Evolutionary conservation across 2,329 filamentous ascomycete species (phyloP).

Genomic region (Eutypa lata): DNA sequence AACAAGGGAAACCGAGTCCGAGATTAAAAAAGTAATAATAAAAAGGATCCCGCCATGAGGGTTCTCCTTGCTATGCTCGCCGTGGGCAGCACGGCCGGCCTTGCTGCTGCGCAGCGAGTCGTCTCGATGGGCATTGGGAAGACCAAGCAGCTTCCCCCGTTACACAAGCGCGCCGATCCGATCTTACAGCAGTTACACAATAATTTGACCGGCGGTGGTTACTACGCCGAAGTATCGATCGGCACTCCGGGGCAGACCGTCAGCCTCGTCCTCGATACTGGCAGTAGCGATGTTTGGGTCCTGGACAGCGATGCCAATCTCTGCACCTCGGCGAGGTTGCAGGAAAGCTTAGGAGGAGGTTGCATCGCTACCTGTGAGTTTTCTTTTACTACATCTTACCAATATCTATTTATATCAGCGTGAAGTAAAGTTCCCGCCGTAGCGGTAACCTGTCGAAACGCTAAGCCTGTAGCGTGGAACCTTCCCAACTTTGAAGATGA

Average conservation of each 20-base stretch:
- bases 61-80: neutral
- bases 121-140: conserved; percentile 23
- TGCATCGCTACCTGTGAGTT: conserved; percentile 41
- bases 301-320: conserved; percentile 36
- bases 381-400: neutral
- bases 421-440: neutral
- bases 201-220: conserved; percentile 52
- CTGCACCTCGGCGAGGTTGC: conserved; percentile 34
- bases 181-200: conserved; percentile 42
- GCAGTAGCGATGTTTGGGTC: conserved; percentile 62
- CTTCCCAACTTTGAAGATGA: neutral
- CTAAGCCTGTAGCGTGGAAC: neutral
- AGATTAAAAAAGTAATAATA: no score
- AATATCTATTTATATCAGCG: neutral
- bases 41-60: neutral
- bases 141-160: conserved; percentile 13
- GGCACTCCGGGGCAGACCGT: conserved; percentile 57
- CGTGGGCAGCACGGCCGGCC: neutral
- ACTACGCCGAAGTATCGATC: conserved; percentile 55
- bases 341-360: conserved; percentile 30
- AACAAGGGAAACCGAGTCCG: neutral
- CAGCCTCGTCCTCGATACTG: conserved; percentile 58
- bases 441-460: neutral
- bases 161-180: conserved; percentile 17
- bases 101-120: conserved; percentile 17